Conservation (phyloP, 176 grass and related monocot species). For the Bothriochloa decipiens region DNA sequence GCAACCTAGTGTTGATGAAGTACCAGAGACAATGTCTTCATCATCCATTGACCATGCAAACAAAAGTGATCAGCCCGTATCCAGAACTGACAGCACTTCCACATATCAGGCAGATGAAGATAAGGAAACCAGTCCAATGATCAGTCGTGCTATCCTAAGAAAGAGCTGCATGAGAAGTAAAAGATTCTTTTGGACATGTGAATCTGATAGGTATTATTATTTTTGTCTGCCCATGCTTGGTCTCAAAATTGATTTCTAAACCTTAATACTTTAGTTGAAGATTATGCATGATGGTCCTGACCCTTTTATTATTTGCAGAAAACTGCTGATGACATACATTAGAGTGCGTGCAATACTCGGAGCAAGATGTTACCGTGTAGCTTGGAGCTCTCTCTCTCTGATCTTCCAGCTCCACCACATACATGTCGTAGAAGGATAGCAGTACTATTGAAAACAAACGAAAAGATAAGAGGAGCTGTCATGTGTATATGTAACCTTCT, state of each 20-base stretch:
- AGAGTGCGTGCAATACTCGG: conserved; percentile 73
- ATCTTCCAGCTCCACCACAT: conserved; percentile 77
- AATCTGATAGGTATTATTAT: conserved; percentile 77
- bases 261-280: conserved; percentile 26
- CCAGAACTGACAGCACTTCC: conserved; percentile 8
- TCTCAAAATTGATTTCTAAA: conserved; percentile 11
- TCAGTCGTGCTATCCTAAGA: conserved; percentile 51
- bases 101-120: conserved; percentile 30
- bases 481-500: conserved; percentile 78
- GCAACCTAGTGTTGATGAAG: conserved; percentile 32
- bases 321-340: conserved; percentile 76
- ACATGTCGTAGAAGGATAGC: conserved; percentile 86
- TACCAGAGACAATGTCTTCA: conserved; percentile 35
- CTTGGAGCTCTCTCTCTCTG: conserved; percentile 74
- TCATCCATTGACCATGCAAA: conserved; percentile 22
- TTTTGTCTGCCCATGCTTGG: conserved; percentile 6
- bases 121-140: conserved; percentile 42
- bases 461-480: conserved; percentile 68
- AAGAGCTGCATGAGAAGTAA: conserved; percentile 53
- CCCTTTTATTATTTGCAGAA: conserved; percentile 54
- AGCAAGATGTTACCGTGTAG: conserved; percentile 73
- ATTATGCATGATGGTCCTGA: conserved; percentile 21
- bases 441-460: conserved; percentile 59
- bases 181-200: conserved; percentile 78
- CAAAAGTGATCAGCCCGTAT: neutral